These are phyloP conservation scores for Macadamia tetraphylla DNA, from an alignment of 164 flowering plant species.

Conservation along the genomic window DNA sequence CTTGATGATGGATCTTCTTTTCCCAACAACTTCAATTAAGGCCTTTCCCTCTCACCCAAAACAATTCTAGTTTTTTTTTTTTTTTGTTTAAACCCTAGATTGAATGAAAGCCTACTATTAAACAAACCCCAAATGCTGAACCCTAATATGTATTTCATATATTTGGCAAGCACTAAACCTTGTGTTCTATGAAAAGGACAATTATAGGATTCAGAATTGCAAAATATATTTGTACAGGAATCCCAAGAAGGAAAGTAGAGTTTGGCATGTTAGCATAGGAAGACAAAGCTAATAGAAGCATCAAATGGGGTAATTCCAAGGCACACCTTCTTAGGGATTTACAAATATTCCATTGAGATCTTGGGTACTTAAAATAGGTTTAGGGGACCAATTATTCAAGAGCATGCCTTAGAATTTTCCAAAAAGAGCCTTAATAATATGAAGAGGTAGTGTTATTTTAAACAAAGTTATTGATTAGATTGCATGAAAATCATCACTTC, in stretches of 20 bases:
- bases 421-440: slow-evolving; percentile 1
- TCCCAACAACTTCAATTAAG: slow-evolving; percentile 17
- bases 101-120: slow-evolving; percentile 13
- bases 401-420: slow-evolving; percentile 30
- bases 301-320: slow-evolving; percentile 21
- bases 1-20: slow-evolving; percentile 18
- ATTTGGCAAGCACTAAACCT: too few species aligned
- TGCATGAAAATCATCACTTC: slow-evolving; percentile 27
- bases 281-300: slow-evolving; percentile 33
- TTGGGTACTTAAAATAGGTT: slow-evolving; percentile 3
- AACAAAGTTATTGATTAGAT: slow-evolving; percentile 1
- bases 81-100: background rate
- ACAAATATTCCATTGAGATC: slow-evolving; percentile 41
- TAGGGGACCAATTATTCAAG: slow-evolving; percentile 13
- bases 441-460: slow-evolving; percentile 1
- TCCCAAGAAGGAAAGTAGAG: slow-evolving; percentile 54
- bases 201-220: too few species aligned
- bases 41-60: slow-evolving; percentile 9
- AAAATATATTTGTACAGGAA: slow-evolving; percentile 31
- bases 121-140: background rate
- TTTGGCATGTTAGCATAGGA: slow-evolving; percentile 65
- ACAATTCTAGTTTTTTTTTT: background rate
- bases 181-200: too few species aligned
- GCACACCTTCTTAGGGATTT: slow-evolving; percentile 48
- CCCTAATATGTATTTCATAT: background rate